Evolutionary conservation across 139 green algal species (phyloP).

Genomic region (Chlorella sp.): DNA sequence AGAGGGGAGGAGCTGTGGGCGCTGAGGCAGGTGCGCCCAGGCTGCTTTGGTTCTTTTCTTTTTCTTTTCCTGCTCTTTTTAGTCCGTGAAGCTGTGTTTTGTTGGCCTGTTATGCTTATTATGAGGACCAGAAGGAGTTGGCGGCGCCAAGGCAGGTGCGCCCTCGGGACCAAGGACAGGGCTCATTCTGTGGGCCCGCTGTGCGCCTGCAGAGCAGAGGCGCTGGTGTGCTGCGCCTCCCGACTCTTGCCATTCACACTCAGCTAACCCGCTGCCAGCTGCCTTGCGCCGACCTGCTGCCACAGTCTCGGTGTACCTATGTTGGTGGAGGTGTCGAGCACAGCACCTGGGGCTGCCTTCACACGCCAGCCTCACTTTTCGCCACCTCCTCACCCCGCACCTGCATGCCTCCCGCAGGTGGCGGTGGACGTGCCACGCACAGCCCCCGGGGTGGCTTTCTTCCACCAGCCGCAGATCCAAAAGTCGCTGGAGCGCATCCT

Average conservation of each 20-base stretch:
- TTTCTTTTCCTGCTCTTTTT: too few relatives aligned
- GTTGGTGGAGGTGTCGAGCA: background rate
- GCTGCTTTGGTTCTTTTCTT: too few relatives aligned
- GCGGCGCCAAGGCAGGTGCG: too few relatives aligned
- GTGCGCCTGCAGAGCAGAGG: background rate
- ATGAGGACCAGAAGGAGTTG: too few relatives aligned
- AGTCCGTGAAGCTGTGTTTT: too few relatives aligned
- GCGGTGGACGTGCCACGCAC: constrained; percentile 93
- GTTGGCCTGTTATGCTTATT: too few relatives aligned
- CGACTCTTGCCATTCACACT: too few relatives aligned
- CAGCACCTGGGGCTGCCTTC: background rate
- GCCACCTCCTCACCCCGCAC: background rate
- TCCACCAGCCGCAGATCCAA: constrained; percentile 86
- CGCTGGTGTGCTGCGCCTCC: background rate
- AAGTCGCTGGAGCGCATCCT: constrained; percentile 89
- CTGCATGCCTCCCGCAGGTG: constrained; percentile 67
- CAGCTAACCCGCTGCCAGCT: background rate
- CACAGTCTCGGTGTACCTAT: background rate
- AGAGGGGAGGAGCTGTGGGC: too few relatives aligned
- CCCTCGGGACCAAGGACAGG: too few relatives aligned
- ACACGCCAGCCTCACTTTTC: background rate
- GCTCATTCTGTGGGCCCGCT: too few relatives aligned
- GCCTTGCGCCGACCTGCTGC: background rate
- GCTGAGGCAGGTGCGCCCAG: too few relatives aligned
- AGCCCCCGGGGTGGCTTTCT: constrained; percentile 89